Evolutionary conservation across 2,329 filamentous ascomycete species (phyloP), one percentile per base, ranked within the genome.

Genomic region (Epichloe uncinata): DNA sequence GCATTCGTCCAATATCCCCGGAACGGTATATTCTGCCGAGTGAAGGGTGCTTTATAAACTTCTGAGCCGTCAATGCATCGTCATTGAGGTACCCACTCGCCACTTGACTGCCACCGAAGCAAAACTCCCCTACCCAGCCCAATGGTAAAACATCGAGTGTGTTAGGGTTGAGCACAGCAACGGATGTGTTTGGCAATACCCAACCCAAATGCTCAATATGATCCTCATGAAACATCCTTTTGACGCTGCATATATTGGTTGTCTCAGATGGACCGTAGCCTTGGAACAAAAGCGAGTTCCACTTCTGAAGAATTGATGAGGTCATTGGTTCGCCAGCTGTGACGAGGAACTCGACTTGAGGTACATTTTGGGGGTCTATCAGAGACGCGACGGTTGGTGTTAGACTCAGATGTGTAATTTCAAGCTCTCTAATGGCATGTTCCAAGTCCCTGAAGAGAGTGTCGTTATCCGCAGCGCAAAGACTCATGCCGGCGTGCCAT

Each of bases 201-300:
- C 71, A 74, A 0, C 90, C 90, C n/a, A 95, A 80, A 56, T 90
- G 89, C 53, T 82, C 82, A 47, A 86, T 78, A 18, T 75, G 67
- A 57, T 89, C 79, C 0, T 69, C 66, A 0, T 57, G 55, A 0
- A 69, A 65, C 61, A 91, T 81, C 38, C 75, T 72, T 52, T 82
- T 82, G 8, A 91, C 76, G 0, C 85, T 88, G 65, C 87, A 94
- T 18, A 95, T 89, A 56, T 95, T 94, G 1, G 87, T 94, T 0
- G 85, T 88, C 63, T 94, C 89, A 0, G 85, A 87, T 0, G 88
- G 87, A 0, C 87, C 87, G 54, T 95, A 95, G 0, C 78, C 88
- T 69, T 93, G 84, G 62, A 82, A 89, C 0, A 95, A 70, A 13
- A 81, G 75, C 38, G 69, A 73, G 0, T 73, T 74, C 90, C 90